These are phyloP conservation scores for Escovopsis sp. DNA, from an alignment of 2,329 filamentous ascomycete species.

Conservation along the genomic window DNA sequence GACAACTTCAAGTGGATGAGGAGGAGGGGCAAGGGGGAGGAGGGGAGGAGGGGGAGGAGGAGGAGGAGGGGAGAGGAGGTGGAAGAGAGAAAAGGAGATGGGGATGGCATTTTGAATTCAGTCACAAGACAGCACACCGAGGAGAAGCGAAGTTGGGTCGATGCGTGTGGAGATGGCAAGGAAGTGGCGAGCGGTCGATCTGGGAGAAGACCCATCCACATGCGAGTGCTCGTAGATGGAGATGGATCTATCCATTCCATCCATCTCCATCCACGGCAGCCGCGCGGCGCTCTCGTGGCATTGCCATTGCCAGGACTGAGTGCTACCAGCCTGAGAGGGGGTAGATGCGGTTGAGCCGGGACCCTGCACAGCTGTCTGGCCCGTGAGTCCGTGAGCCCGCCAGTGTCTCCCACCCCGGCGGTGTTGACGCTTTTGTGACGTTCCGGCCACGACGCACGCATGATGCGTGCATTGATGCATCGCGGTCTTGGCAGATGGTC, in stretches of 20 bases:
- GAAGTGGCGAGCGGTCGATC: slow-evolving; percentile 1
- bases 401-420: not conserved
- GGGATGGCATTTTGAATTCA: not conserved
- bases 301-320: not conserved
- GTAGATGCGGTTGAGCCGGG: not conserved
- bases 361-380: too few relatives aligned
- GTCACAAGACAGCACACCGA: not conserved
- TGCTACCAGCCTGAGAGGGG: not conserved
- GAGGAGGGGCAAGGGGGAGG: slow-evolving; percentile 1
- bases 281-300: too few relatives aligned
- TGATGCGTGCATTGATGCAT: slow-evolving; percentile 1
- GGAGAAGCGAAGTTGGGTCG: too few relatives aligned
- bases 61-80: not conserved
- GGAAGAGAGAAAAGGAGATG: slow-evolving; percentile 4
- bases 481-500: not conserved
- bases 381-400: too few relatives aligned
- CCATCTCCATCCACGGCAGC: too few relatives aligned
- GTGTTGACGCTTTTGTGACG: slow-evolving; percentile 6
- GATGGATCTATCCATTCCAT: too few relatives aligned
- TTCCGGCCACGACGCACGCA: not conserved
- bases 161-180: slow-evolving; percentile 4
- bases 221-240: too few relatives aligned
- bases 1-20: too few relatives aligned
- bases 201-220: not conserved
- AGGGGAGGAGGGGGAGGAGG: too few relatives aligned